A percentile compares a stretch with the other conserved stretches of the same genome.
These are phyloP conservation scores for Prosopis cineraria DNA, from an alignment of 306 rosid genomes.

Conservation along the genomic window DNA sequence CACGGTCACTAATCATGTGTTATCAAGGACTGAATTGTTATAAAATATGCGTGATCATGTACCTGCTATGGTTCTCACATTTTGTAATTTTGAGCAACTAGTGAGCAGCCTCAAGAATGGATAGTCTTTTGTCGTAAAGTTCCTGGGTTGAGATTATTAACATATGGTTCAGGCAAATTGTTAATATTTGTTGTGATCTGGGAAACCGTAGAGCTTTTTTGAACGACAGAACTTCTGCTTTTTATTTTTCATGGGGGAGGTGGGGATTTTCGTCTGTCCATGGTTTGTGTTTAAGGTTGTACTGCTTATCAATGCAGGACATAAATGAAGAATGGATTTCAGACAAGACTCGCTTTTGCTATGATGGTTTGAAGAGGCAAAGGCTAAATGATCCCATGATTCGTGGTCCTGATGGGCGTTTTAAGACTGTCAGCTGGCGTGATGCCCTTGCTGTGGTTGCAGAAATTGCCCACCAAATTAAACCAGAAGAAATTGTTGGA, in stretches of 20 bases:
- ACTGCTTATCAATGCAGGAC: conserved; percentile 59
- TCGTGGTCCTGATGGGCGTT: conserved; percentile 94
- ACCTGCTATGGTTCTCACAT: not conserved
- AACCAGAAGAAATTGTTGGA: conserved; percentile 88
- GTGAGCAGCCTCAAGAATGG: conserved; percentile 15
- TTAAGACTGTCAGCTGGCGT: conserved; percentile 89
- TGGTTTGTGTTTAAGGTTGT: conserved; percentile 9
- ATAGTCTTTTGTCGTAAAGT: conserved; percentile 15
- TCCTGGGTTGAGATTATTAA: conserved; percentile 4
- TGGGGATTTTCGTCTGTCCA: not conserved
- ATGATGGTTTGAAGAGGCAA: conserved; percentile 99
- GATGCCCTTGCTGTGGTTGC: conserved; percentile 92
- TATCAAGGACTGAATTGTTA: not conserved
- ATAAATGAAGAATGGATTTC: conserved; percentile 99
- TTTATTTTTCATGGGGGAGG: conserved; percentile 1
- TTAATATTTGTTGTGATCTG: conserved; percentile 13
- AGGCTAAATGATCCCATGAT: conserved; percentile 98
- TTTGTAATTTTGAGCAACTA: conserved; percentile 5
- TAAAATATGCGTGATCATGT: not conserved
- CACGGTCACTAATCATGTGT: not conserved
- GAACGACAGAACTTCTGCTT: not conserved
- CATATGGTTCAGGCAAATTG: conserved; percentile 7
- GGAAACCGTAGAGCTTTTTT: not conserved
- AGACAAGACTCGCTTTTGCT: conserved; percentile 95
- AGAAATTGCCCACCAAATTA: conserved; percentile 71